Conservation (phyloP, 2,329 filamentous ascomycete genomes). For the Fusarium sp. region DNA sequence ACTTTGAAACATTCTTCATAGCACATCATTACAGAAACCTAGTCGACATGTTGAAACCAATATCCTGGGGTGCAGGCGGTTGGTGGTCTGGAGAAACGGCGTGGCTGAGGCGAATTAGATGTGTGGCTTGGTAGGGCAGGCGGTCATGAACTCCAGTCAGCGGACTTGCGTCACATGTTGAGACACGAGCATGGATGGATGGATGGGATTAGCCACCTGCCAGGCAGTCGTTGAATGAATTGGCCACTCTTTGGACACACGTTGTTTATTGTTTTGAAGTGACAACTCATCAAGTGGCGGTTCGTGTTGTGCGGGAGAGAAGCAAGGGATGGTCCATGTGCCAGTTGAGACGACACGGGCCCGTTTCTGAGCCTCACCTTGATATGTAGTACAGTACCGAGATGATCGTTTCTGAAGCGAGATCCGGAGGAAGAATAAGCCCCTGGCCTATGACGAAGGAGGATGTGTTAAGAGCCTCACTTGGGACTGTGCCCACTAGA, state of each 20-base stretch:
- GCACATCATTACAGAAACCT: background rate
- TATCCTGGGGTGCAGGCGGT: background rate
- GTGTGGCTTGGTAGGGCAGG: constrained; percentile 10
- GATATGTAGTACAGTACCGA: background rate
- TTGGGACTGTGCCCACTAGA: constrained; percentile 8
- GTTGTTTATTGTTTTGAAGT: constrained; percentile 8
- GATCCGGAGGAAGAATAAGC: constrained; percentile 1
- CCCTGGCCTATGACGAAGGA: constrained; percentile 7
- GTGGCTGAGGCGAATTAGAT: constrained; percentile 12
- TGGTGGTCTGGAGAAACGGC: background rate
- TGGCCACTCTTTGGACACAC: constrained; percentile 1
- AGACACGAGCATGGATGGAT: constrained; percentile 8
- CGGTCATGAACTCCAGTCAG: constrained; percentile 33
- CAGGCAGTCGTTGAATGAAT: constrained; percentile 6
- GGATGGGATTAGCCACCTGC: constrained; percentile 14
- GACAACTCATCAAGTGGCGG: constrained; percentile 36
- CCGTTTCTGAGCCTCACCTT: constrained; percentile 14
- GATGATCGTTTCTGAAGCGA: constrained; percentile 15
- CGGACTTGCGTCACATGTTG: constrained; percentile 35
- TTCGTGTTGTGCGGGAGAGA: background rate
- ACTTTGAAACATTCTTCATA: background rate
- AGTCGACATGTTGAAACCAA: background rate
- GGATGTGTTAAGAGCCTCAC: constrained; percentile 9
- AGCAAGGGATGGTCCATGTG: constrained; percentile 9
- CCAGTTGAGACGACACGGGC: constrained; percentile 6